Base-by-base conservation (phyloP, 495 filamentous ascomycete species). In the Extremus antarcticus region DNA sequence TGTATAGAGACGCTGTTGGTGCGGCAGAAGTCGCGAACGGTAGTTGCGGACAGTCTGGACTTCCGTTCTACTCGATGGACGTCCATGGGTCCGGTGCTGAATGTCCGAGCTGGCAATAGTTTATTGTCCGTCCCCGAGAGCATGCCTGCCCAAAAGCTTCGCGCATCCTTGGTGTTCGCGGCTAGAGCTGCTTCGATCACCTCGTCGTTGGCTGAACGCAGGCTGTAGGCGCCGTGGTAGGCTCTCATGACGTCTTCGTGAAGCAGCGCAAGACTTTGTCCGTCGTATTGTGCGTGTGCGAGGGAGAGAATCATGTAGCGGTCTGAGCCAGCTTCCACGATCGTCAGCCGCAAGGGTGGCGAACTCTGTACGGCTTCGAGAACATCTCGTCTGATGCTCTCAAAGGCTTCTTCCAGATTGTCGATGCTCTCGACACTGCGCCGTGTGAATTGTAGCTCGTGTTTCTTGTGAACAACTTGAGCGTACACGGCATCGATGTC, bases 261-360 rank as follows among this genome's bases (percentile, higher is more conserved):
- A 11, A 92, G 67, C 9, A 86, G 71, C 15, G 72, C 67, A 13
- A 90, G 69, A 9, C 85, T 88, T 73, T 78, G 84, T 9, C 87
- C 87, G 63, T 92, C 87, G 58, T 90, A 90, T 35, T 90, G 73
- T 0, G 85, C 86, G 65, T 92, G 87, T 2, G 87, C 76, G 47
- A 90, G 80, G 13, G 86, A 88, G 19, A 90, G 63, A 0, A 88
- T 64, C 2, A 89, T 58, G 58, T 83, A 82, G 1, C 47, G 63
- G 15, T 62, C 53, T 11, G 51, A 23, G 2, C 47, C 55, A 2
- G 53, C 61, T 1, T 56, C 55, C 4, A 66, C 59, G 22, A 73
- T 56, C 9, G 53, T 72, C 1, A 71, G 47, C 16, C 63, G 59
- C 16, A 71, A 52, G 3, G 63, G 51, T 1, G 62, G 56, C 7